These are phyloP conservation scores for Lithohypha guttulata DNA, from an alignment of 2,329 filamentous ascomycete genomes.

Conservation along the genomic window DNA sequence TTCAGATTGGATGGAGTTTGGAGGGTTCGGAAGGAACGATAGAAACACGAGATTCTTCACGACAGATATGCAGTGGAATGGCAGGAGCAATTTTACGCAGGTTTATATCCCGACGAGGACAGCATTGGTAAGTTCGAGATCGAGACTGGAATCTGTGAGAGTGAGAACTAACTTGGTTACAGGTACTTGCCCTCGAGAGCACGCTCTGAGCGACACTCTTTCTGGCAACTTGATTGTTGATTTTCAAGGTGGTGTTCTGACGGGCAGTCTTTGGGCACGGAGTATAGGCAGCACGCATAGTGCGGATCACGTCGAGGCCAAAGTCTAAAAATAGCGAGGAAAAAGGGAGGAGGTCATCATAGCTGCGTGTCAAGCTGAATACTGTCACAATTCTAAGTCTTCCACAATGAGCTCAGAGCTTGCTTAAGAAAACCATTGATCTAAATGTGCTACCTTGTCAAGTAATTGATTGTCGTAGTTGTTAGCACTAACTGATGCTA, in stretches of 20 bases:
- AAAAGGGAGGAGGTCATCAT: too few species aligned
- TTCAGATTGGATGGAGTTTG: slow-evolving; percentile 64
- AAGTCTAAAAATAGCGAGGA: too few species aligned
- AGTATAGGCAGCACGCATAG: background rate
- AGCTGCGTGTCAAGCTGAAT: too few species aligned
- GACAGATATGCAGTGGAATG: slow-evolving; percentile 81
- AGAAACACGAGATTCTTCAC: slow-evolving; percentile 84
- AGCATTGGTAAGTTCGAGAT: slow-evolving; percentile 55
- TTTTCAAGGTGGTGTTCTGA: background rate
- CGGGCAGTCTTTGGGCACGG: background rate
- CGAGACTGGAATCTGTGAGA: background rate
- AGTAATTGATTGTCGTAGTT: too few species aligned
- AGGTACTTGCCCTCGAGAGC: slow-evolving; percentile 47
- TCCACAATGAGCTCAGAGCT: too few species aligned
- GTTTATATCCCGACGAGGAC: slow-evolving; percentile 79
- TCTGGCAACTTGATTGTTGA: background rate
- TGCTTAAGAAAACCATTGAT: too few species aligned
- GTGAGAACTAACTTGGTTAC: slow-evolving; percentile 16
- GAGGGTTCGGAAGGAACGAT: slow-evolving; percentile 68
- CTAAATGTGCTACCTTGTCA: too few species aligned
- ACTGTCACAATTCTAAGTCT: too few species aligned
- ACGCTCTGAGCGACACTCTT: slow-evolving; percentile 24
- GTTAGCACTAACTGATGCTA: too few species aligned
- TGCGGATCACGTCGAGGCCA: background rate
- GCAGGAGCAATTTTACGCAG: slow-evolving; percentile 78